A percentile compares a stretch with the other conserved stretches of the same genome.
These are phyloP conservation scores for Mentha longifolia DNA, from an alignment of 257 asterid species.

Conservation along the genomic window DNA sequence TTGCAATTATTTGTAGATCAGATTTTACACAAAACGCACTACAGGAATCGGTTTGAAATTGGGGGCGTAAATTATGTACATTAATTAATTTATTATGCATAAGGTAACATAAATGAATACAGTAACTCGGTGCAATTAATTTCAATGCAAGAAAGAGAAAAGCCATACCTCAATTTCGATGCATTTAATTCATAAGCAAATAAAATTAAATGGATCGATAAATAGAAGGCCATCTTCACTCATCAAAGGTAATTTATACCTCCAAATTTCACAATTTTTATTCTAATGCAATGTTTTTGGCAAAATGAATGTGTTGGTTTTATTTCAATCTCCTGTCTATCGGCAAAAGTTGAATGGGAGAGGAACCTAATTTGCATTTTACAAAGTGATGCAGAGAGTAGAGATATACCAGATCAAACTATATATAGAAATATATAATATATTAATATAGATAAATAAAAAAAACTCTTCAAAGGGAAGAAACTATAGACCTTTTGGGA, in stretches of 20 bases:
- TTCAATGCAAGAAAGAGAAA: too few relatives aligned
- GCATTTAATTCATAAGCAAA: not conserved
- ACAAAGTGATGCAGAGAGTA: slow-evolving; percentile 4
- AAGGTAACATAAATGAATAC: too few relatives aligned
- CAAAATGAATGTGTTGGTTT: slow-evolving; percentile 22
- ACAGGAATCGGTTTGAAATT: too few relatives aligned
- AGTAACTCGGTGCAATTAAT: too few relatives aligned
- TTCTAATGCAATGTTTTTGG: not conserved
- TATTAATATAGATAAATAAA: not conserved
- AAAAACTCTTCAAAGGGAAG: slow-evolving; percentile 8
- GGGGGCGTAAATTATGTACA: too few relatives aligned
- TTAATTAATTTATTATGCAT: too few relatives aligned
- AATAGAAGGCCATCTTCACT: not conserved
- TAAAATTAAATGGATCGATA: not conserved
- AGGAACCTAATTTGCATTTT: slow-evolving; percentile 6
- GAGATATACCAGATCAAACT: slow-evolving; percentile 11
- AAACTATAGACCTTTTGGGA: slow-evolving; percentile 32
- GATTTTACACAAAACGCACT: too few relatives aligned
- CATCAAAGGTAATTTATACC: not conserved
- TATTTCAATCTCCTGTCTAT: slow-evolving; percentile 15
- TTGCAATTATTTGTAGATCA: too few relatives aligned
- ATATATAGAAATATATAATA: not conserved
- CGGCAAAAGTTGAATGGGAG: slow-evolving; percentile 1
- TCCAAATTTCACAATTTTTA: slow-evolving; percentile 5
- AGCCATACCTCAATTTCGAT: too few relatives aligned